phyloP scores from a whole-genome alignment of 2,329 filamentous ascomycete species.

The Neopestalotiopsis sp. region DNA sequence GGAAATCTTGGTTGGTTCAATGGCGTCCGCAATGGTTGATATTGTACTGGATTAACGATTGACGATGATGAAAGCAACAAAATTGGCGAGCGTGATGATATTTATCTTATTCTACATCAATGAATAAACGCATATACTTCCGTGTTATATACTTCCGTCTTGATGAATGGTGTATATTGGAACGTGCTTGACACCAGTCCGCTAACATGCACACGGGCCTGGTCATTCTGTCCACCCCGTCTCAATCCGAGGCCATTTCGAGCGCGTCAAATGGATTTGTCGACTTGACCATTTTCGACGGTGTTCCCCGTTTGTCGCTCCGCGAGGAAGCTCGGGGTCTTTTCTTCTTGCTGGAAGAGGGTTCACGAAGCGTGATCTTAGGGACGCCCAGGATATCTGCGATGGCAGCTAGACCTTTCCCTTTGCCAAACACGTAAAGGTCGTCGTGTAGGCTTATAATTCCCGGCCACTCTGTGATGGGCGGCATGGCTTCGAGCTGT shows the following conservation, averaged over 20 bases:
- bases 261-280: slow-evolving; percentile 6
- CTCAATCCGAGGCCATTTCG: slow-evolving; percentile 1
- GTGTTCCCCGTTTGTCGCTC: not conserved
- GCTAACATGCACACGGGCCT: too few species aligned
- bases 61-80: slow-evolving; percentile 8
- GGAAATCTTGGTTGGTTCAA: not conserved
- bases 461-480: slow-evolving; percentile 19
- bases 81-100: not conserved
- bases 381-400: slow-evolving; percentile 12
- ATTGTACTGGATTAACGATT: slow-evolving; percentile 5
- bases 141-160: too few species aligned
- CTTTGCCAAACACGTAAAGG: slow-evolving; percentile 3
- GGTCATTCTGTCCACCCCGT: too few species aligned
- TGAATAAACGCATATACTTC: not conserved
- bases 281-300: slow-evolving; percentile 1
- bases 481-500: slow-evolving; percentile 15
- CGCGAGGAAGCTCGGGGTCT: not conserved
- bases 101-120: not conserved
- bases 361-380: not conserved
- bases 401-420: slow-evolving; percentile 4
- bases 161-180: too few species aligned
- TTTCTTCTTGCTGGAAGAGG: not conserved
- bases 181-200: too few species aligned
- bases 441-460: not conserved
- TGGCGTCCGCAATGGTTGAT: slow-evolving; percentile 4